These are phyloP conservation scores for Dissophora ornata DNA, from an alignment of 192 early-diverging fungal genomes.

Conservation along the genomic window DNA sequence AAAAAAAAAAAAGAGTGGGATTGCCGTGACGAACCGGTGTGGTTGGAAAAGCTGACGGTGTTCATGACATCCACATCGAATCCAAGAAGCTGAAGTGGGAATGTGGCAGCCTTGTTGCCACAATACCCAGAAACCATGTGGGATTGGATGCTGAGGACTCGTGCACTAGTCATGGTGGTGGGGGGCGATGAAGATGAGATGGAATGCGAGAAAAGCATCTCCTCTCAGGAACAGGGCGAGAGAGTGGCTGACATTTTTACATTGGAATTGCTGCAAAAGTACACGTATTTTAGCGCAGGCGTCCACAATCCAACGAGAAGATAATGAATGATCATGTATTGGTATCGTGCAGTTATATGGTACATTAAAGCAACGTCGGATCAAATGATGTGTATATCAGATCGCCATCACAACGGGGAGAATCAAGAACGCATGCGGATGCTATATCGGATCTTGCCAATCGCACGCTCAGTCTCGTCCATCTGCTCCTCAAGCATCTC, in stretches of 20 bases:
- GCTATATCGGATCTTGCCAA: constrained; percentile 62
- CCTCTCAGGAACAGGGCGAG: too few relatives aligned
- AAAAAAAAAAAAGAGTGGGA: too few relatives aligned
- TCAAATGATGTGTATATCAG: too few relatives aligned
- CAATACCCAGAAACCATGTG: constrained; percentile 66
- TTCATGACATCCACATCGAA: constrained; percentile 94
- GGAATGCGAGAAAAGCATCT: not conserved
- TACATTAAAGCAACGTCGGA: too few relatives aligned
- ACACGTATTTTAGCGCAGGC: too few relatives aligned
- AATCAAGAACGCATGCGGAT: constrained; percentile 53
- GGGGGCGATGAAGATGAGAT: not conserved
- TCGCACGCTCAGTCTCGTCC: constrained; percentile 60
- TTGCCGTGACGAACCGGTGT: constrained; percentile 69
- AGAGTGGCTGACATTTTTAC: not conserved
- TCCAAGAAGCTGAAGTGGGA: constrained; percentile 90
- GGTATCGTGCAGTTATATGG: too few relatives aligned
- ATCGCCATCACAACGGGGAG: too few relatives aligned
- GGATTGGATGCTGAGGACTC: constrained; percentile 64
- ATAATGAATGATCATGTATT: too few relatives aligned
- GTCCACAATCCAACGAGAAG: too few relatives aligned
- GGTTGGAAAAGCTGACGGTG: constrained; percentile 95
- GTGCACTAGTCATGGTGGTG: constrained; percentile 16
- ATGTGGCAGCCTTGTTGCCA: constrained; percentile 90
- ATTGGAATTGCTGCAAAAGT: not conserved
- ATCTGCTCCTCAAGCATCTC: constrained; percentile 63